Evolutionary conservation across 176 grass and related monocot species (phyloP).

Genomic region (Phragmites australis): DNA sequence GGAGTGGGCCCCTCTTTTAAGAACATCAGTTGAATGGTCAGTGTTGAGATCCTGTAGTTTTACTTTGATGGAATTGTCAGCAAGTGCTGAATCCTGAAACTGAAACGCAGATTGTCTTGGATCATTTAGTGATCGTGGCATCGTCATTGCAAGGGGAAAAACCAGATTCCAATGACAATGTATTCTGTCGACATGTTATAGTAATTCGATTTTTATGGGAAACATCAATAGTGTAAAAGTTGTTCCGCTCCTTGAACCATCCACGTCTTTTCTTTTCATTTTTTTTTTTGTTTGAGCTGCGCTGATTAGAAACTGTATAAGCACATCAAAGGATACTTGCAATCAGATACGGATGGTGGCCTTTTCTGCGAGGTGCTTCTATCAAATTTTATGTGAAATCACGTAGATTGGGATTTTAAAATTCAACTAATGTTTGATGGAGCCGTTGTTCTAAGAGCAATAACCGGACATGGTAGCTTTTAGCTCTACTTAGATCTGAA

Average conservation of each 20-base stretch:
- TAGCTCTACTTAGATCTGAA: too few species aligned
- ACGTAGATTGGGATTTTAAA: too few species aligned
- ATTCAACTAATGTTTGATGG: too few species aligned
- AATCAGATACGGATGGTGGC: too few species aligned
- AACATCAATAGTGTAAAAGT: background rate
- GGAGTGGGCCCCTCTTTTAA: background rate
- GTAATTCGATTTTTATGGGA: background rate
- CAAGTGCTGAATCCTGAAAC: background rate
- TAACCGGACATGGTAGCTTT: too few species aligned
- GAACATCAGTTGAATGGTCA: background rate
- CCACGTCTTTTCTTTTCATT: too few species aligned
- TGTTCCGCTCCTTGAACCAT: background rate
- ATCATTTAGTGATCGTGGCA: background rate
- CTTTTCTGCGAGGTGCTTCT: too few species aligned
- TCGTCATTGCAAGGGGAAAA: background rate
- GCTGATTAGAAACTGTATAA: background rate
- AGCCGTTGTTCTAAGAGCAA: too few species aligned
- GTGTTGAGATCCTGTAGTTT: background rate
- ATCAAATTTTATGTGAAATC: too few species aligned
- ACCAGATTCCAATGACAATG: background rate
- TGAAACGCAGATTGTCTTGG: background rate
- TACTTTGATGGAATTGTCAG: conserved; percentile 6
- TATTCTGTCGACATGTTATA: background rate
- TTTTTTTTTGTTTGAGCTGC: background rate
- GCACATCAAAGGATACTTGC: too few species aligned